Percentiles rank a stretch among this genome's conserved stretches.
Conservation (phyloP, 768 basidiomycete species). For the Suillus plorans region DNA sequence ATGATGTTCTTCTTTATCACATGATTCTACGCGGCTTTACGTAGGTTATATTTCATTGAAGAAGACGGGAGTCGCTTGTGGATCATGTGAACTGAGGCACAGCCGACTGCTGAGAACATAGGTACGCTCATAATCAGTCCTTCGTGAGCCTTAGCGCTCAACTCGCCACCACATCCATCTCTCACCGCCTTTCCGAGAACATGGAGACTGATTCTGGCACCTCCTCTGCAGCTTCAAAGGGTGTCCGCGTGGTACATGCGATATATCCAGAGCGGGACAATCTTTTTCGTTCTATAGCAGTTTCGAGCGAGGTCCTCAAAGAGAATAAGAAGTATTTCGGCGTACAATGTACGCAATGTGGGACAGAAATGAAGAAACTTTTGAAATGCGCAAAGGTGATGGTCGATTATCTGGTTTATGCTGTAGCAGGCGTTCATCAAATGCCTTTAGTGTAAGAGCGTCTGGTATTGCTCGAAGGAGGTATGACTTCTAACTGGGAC, state of each 20-base stretch:
- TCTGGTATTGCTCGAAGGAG: slow-evolving; percentile 22
- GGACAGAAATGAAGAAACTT: slow-evolving; percentile 2
- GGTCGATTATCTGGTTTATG: background rate
- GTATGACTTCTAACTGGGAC: background rate
- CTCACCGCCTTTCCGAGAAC: background rate
- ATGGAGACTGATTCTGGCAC: background rate
- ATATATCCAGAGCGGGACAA: background rate
- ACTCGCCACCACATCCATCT: background rate
- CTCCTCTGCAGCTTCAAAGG: background rate
- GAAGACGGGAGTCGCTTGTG: background rate
- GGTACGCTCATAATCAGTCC: background rate
- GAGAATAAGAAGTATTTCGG: background rate
- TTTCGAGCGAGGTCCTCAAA: background rate
- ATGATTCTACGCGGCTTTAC: background rate
- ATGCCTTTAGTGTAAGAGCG: slow-evolving; percentile 15
- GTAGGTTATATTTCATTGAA: background rate
- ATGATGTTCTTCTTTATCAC: background rate
- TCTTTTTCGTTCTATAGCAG: background rate
- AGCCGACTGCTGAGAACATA: background rate
- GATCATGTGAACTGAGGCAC: background rate
- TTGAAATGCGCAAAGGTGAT: slow-evolving; percentile 15
- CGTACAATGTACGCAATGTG: slow-evolving; percentile 15
- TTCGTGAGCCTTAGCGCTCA: background rate
- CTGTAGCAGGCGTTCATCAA: background rate
- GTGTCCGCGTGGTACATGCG: background rate